Conservation (phyloP, 2,329 filamentous ascomycete species). For the Epichloe brachyelytri region DNA sequence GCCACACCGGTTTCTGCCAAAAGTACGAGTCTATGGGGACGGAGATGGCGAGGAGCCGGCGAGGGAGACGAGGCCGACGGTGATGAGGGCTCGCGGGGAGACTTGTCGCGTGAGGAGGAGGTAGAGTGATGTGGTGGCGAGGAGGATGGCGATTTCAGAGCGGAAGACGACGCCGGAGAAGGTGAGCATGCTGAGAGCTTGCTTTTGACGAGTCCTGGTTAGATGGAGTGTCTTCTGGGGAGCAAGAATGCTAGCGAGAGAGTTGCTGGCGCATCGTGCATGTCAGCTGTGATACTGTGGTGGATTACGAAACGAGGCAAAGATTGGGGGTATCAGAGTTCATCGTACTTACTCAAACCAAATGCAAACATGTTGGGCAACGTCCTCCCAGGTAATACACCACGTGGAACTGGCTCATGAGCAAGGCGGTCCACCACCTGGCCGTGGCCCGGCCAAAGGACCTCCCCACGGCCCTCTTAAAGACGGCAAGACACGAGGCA, state of each 20-base stretch:
- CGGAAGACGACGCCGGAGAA: slow-evolving; percentile 76
- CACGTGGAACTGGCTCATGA: slow-evolving; percentile 80
- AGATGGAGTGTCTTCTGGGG: slow-evolving; percentile 15
- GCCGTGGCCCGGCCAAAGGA: slow-evolving; percentile 57
- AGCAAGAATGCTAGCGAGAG: slow-evolving; percentile 42
- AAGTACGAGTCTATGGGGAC: slow-evolving; percentile 81
- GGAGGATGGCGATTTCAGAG: slow-evolving; percentile 73
- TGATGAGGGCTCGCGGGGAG: slow-evolving; percentile 44
- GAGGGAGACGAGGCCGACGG: slow-evolving; percentile 52
- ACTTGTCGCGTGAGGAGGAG: slow-evolving; percentile 45
- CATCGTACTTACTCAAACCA: slow-evolving; percentile 63
- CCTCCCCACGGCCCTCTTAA: slow-evolving; percentile 47
- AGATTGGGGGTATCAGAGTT: not conserved
- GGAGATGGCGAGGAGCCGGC: slow-evolving; percentile 55
- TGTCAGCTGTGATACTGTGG: too few species aligned
- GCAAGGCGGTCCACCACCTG: slow-evolving; percentile 69
- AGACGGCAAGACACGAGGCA: slow-evolving; percentile 51
- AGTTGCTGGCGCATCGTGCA: slow-evolving; percentile 37
- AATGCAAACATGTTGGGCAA: slow-evolving; percentile 97
- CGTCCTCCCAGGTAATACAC: slow-evolving; percentile 82
- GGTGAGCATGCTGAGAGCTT: slow-evolving; percentile 64
- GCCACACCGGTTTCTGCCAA: slow-evolving; percentile 82
- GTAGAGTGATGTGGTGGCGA: slow-evolving; percentile 53
- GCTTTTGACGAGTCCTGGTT: slow-evolving; percentile 34
- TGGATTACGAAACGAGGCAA: not conserved